Base-by-base conservation (phyloP, 495 filamentous ascomycete genomes). In the Talaromyces liani region DNA sequence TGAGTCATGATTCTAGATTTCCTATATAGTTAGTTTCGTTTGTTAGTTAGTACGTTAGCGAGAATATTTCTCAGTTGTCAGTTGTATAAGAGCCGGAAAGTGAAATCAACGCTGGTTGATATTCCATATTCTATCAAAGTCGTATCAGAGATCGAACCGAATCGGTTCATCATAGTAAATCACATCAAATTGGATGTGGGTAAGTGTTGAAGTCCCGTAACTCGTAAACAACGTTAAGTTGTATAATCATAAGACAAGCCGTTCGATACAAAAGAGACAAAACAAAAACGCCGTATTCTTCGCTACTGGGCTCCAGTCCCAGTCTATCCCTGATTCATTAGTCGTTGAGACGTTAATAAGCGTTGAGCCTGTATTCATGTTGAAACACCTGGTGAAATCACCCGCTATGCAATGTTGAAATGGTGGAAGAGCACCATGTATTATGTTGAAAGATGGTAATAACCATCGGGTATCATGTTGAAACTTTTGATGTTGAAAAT, bases 311-410 rank as follows among this genome's bases (percentile, higher is more conserved):
- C 12, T 20, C 56, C 56, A 34, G 56, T 20, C 56, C 56, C 56
- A 58, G 56, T 36, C 18, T 31, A 25, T 18, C 14, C 56, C 31
- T 24, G 31, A 34, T 53, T 31, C 60, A 62, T 62, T 54, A 62
- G 45, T 62, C 60, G 60, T 62, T 62, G 60, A 62, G 60, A 22
- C 47, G 18, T 62, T 51, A 62, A 53, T n/a, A 62, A 53, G 45
- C 45, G 39, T 49, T 53, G 60, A 49, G 56, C 56, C 18, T 58
- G 54, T 27, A 31, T 29, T 33, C 27, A 25, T 62, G 60, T 62
- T 62, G 60, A 62, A 62, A 62, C 39, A 51, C 25, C 60, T 20
- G 36, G 36, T 14, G 36, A 41, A 16, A 41, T 16, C 36, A 41
- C 36, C 36, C 60, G 39, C 60, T 58, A 58, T 58, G 31, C 31